Base-by-base conservation (phyloP, 192 early-diverging fungal species). In the Mortierella claussenii region DNA sequence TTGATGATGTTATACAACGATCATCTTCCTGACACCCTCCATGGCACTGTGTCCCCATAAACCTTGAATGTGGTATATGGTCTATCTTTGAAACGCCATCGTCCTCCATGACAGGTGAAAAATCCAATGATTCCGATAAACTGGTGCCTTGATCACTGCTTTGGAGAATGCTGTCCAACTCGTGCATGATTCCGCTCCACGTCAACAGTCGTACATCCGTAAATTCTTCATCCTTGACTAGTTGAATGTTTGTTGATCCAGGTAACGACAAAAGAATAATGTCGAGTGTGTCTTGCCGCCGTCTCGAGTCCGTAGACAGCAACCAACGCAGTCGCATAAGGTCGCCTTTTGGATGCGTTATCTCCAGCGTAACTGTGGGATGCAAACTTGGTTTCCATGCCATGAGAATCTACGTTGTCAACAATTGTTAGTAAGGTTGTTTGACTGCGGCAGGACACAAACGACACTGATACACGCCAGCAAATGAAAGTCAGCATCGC, bases 271-370 rank as follows among this genome's bases (percentile, higher is more conserved):
- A n/a, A 10, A 76, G 45, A 17, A 76, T 65, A 43, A 56, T 45
- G 28, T 76, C 73, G 4, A 67, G 52, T 9, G 62, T 40, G 31
- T 76, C 73, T 37, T 76, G 64, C 23, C 17, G 20, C 5, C 53
- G 59, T 17, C 10, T 60, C 2, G 64, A 60, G 17, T 47, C 26
- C 18, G 34, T 20, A 1, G 53, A 43, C n/a, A 67, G 3, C 37
- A 52, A 31, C 71, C 71, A 66, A 12, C 71, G 62, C 18, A 50
- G 36, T 3, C 28, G 62, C 71, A 75, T 75, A 4, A 75, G 43
- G 3, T 26, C 50, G 21, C 63, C 65, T 13, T 59, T 75, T 8
- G 71, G 50, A 21, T 60, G 37, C 3, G 47, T 26, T 24, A 60
- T 44, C 20, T 67, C 63, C 28, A 53, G 18, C 1, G 53, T 53